Conservation (phyloP, 345 rosid species). For the Eucalyptus polybractea region DNA sequence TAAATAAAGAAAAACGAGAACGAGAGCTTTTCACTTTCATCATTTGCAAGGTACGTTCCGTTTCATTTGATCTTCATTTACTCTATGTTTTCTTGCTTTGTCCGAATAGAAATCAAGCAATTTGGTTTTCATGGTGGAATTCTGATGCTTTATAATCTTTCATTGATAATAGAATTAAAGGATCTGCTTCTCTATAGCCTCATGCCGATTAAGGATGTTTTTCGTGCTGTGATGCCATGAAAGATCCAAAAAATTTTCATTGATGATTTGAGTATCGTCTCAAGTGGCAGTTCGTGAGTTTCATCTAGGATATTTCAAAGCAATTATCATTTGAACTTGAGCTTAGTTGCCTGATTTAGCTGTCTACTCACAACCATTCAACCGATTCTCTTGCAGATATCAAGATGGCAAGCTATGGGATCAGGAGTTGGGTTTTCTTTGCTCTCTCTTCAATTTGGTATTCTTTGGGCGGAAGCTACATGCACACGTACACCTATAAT, state of each 20-base stretch:
- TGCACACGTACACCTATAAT: slow-evolving; percentile 49
- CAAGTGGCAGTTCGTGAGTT: not conserved
- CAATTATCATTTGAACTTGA: not conserved
- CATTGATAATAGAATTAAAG: not conserved
- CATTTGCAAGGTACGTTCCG: not conserved
- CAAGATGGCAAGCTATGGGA: not conserved
- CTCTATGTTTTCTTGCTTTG: not conserved
- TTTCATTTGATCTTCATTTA: not conserved
- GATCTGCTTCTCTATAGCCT: not conserved
- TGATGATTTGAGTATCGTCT: not conserved
- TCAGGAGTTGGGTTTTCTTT: slow-evolving; percentile 12
- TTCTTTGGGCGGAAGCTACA: slow-evolving; percentile 77
- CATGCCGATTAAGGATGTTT: not conserved
- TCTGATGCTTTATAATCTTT: not conserved
- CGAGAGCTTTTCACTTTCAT: not conserved
- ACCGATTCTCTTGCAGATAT: not conserved
- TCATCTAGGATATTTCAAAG: not conserved
- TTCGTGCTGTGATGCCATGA: not conserved
- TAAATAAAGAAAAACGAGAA: not conserved
- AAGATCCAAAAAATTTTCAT: not conserved
- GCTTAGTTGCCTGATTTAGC: not conserved
- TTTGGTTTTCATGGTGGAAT: not conserved
- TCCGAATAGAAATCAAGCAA: not conserved
- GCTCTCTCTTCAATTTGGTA: slow-evolving; percentile 40
- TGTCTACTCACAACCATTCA: not conserved